These are phyloP conservation scores for Pestalotiopsis fici DNA, from an alignment of 2,329 filamentous ascomycete species.

Conservation along the genomic window DNA sequence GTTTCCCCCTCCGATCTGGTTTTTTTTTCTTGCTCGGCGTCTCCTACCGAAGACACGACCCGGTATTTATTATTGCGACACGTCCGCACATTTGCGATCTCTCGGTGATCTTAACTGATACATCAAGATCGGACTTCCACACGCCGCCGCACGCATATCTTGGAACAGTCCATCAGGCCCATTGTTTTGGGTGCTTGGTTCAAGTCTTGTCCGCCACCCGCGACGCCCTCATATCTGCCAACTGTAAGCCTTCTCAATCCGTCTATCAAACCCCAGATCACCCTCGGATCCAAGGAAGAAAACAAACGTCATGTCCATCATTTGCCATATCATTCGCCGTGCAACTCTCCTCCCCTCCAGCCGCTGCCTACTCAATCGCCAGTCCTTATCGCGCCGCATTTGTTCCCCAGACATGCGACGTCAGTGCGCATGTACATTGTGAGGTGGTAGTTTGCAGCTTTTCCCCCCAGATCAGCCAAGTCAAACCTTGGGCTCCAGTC, in stretches of 20 bases:
- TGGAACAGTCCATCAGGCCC: background rate
- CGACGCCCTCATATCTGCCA: background rate
- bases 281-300: background rate
- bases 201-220: background rate
- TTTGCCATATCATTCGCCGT: background rate
- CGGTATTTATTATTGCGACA: background rate
- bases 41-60: background rate
- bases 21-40: background rate
- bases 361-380: background rate
- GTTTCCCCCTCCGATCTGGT: background rate
- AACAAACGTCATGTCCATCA: background rate
- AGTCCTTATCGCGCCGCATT: background rate
- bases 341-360: background rate
- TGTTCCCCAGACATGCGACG: background rate
- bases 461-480: background rate
- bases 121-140: background rate
- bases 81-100: background rate
- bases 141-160: no score
- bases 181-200: background rate
- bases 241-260: slow-evolving; percentile 4
- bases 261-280: background rate
- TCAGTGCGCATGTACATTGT: background rate
- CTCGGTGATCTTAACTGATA: slow-evolving; percentile 16
- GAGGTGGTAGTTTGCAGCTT: background rate
- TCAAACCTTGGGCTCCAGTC: background rate